Evolutionary conservation across 768 basidiomycete genomes (phyloP).

Genomic region (Auriscalpium orientale): DNA sequence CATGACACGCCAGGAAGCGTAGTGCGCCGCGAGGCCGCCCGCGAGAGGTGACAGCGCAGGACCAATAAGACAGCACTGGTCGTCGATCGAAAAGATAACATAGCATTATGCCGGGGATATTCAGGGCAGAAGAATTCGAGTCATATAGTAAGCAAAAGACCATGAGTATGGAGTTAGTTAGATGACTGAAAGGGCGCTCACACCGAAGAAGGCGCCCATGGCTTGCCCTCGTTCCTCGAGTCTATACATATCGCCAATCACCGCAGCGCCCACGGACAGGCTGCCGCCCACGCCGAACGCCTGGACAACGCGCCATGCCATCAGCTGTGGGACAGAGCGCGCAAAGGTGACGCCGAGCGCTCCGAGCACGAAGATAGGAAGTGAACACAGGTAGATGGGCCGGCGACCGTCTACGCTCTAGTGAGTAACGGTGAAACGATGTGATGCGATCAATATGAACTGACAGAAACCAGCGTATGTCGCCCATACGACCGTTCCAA

Average conservation of each 20-base stretch:
- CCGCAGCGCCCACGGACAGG: constrained; percentile 47
- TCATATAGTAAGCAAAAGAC: neutral
- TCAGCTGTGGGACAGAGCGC: constrained; percentile 34
- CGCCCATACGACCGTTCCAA: constrained; percentile 6
- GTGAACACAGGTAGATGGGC: constrained; percentile 46
- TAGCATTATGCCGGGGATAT: too few species aligned
- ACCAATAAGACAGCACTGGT: constrained; percentile 46
- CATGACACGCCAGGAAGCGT: constrained; percentile 59
- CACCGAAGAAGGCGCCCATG: constrained; percentile 52
- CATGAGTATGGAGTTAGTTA: neutral
- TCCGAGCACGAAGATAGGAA: constrained; percentile 52
- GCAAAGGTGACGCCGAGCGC: constrained; percentile 54
- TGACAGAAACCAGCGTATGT: constrained; percentile 3
- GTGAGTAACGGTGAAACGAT: neutral
- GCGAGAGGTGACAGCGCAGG: constrained; percentile 52
- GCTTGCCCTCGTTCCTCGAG: constrained; percentile 54
- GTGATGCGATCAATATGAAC: too few species aligned
- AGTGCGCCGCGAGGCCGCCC: constrained; percentile 51
- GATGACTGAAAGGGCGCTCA: constrained; percentile 17
- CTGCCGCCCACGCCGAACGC: constrained; percentile 57
- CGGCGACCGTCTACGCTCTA: constrained; percentile 51
- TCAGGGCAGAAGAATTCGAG: too few species aligned
- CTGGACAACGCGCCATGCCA: constrained; percentile 60
- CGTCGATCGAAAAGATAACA: too few species aligned
- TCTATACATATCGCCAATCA: constrained; percentile 60